Conservation (phyloP, 306 rosid genomes). For the Dryas octopetala region DNA sequence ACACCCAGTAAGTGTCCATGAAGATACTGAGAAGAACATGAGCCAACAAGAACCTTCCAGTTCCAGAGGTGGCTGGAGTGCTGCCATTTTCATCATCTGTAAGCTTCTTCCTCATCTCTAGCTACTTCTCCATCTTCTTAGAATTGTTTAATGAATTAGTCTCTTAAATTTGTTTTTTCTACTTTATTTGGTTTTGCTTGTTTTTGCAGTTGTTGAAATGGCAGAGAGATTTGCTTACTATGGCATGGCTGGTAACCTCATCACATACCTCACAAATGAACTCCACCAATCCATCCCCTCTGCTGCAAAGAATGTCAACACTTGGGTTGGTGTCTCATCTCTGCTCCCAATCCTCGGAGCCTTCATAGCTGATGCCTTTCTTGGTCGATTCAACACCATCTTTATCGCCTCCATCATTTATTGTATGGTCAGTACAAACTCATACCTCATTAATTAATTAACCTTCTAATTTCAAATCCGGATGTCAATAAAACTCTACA, state of each 20-base stretch:
- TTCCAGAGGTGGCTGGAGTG: constrained; percentile 47
- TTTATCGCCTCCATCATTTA: constrained; percentile 34
- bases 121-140: not conserved
- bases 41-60: not conserved
- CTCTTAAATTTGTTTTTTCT: not conserved
- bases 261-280: constrained; percentile 38
- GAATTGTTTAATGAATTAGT: not conserved
- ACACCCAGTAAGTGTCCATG: not conserved
- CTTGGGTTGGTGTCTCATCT: constrained; percentile 43
- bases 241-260: constrained; percentile 39
- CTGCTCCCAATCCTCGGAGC: constrained; percentile 46
- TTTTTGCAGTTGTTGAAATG: constrained; percentile 44
- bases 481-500: not conserved
- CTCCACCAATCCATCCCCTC: constrained; percentile 26
- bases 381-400: constrained; percentile 51
- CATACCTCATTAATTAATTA: not conserved
- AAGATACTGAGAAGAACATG: constrained; percentile 9
- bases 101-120: not conserved
- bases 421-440: constrained; percentile 5
- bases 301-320: constrained; percentile 49
- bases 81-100: constrained; percentile 55
- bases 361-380: constrained; percentile 41
- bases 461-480: not conserved
- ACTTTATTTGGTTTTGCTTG: not conserved
- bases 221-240: constrained; percentile 46